phyloP scores from a whole-genome alignment of 2,329 filamentous ascomycete species.

The Knoxdaviesia proteae region DNA sequence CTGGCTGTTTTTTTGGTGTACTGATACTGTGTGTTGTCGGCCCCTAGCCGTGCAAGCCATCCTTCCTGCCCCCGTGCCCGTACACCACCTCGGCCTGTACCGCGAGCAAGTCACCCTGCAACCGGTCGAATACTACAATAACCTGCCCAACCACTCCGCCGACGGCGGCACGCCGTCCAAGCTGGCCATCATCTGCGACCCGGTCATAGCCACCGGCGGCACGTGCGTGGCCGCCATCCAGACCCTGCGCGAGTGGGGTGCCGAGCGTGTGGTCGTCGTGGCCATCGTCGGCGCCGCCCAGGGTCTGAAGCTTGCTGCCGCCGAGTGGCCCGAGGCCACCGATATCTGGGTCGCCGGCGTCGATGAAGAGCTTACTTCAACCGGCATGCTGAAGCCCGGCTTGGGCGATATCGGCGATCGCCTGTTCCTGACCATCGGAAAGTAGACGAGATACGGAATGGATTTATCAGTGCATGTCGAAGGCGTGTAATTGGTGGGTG shows the following conservation, averaged over 20 bases:
- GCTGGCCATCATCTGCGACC: constrained; percentile 72
- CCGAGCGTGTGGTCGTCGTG: constrained; percentile 58
- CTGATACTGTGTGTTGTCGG: constrained; percentile 58
- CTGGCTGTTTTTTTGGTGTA: neutral
- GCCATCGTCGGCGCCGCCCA: constrained; percentile 51
- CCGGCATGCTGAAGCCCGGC: constrained; percentile 79
- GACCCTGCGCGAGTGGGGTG: constrained; percentile 74
- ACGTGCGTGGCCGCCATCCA: constrained; percentile 81
- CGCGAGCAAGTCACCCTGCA: constrained; percentile 72
- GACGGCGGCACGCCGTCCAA: constrained; percentile 50
- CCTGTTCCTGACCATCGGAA: constrained; percentile 72
- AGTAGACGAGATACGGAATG: constrained; percentile 22
- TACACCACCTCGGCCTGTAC: constrained; percentile 90
- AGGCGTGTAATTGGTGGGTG: too few species aligned
- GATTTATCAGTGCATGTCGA: neutral
- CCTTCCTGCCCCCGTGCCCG: constrained; percentile 57
- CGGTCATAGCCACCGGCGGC: constrained; percentile 81
- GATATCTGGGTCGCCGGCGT: constrained; percentile 70
- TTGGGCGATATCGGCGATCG: constrained; percentile 81
- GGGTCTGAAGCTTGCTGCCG: constrained; percentile 52
- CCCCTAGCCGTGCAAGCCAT: constrained; percentile 51
- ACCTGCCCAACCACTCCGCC: constrained; percentile 53
- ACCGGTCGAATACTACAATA: constrained; percentile 96
- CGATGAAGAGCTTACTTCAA: constrained; percentile 51
- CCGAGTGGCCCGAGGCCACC: constrained; percentile 56